Conservation (phyloP, 164 flowering plant species). For the Chimonanthus praecox region DNA sequence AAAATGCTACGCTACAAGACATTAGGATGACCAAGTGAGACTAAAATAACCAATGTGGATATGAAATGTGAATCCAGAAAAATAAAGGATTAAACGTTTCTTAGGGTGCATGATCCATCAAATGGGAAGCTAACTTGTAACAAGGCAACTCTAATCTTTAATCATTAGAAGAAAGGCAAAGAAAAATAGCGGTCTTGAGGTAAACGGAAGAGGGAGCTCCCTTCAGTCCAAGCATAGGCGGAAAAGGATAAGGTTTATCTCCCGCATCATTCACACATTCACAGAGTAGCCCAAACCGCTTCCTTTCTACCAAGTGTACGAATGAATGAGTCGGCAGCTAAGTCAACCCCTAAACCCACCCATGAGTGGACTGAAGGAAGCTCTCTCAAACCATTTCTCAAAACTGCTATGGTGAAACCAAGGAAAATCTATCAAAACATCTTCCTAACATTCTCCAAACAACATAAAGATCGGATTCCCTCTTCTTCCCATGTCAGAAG, state of each 20-base stretch:
- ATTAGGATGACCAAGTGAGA: background rate
- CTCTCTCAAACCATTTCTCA: conserved; percentile 47
- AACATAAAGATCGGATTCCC: background rate
- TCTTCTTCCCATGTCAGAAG: background rate
- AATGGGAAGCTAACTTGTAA: background rate
- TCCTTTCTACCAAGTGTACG: conserved; percentile 54
- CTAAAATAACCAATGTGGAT: background rate
- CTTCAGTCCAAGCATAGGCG: conserved; percentile 66
- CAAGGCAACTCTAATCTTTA: background rate
- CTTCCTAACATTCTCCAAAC: background rate
- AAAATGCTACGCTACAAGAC: background rate
- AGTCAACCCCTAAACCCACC: conserved; percentile 52
- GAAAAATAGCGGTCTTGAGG: background rate
- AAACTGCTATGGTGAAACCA: background rate
- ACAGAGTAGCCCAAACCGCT: conserved; percentile 34
- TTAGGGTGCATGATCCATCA: no score
- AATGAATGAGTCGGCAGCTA: conserved; percentile 97
- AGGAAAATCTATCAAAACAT: background rate
- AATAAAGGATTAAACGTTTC: background rate
- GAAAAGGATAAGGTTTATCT: conserved; percentile 50
- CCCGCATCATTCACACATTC: conserved; percentile 96
- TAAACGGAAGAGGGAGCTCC: conserved; percentile 45
- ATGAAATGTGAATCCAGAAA: background rate
- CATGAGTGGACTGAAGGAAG: conserved; percentile 89
- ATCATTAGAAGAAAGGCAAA: background rate